Conservation (phyloP, 495 filamentous ascomycete species). For the Xylaria cubensis region DNA sequence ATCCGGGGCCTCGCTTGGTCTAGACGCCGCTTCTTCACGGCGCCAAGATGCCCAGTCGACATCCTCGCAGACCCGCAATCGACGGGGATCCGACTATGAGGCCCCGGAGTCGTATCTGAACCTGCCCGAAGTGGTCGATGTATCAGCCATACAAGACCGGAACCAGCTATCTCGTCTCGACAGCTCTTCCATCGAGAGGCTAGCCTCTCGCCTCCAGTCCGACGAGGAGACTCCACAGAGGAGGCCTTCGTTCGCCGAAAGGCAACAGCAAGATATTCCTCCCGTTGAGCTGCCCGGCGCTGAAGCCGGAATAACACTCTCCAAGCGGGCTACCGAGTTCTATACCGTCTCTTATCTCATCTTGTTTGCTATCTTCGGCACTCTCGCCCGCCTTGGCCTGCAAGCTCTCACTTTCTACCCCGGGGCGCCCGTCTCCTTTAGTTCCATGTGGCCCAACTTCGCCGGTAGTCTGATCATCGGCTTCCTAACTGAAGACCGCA, state of each 20-base stretch:
- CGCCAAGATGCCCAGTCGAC: not conserved
- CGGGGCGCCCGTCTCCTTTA: slow-evolving; percentile 73
- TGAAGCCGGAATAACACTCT: slow-evolving; percentile 38
- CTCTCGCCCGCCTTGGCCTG: slow-evolving; percentile 81
- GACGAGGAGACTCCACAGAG: slow-evolving; percentile 22
- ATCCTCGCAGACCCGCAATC: slow-evolving; percentile 2
- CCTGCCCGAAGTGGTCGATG: slow-evolving; percentile 53
- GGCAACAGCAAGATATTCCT: slow-evolving; percentile 5
- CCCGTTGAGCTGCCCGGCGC: not conserved
- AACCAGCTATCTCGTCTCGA: slow-evolving; percentile 44
- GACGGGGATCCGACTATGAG: slow-evolving; percentile 43
- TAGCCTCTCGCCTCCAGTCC: slow-evolving; percentile 25
- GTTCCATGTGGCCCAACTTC: slow-evolving; percentile 90
- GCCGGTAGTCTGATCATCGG: slow-evolving; percentile 85
- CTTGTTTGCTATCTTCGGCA: slow-evolving; percentile 87
- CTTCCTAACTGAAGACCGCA: slow-evolving; percentile 80
- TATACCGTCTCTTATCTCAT: slow-evolving; percentile 83
- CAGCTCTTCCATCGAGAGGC: slow-evolving; percentile 36
- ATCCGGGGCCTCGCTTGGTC: not conserved
- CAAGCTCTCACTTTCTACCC: slow-evolving; percentile 83
- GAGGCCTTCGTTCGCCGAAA: slow-evolving; percentile 2
- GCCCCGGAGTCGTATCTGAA: slow-evolving; percentile 57
- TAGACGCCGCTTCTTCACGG: slow-evolving; percentile 9
- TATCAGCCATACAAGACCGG: slow-evolving; percentile 54
- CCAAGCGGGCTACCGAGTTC: slow-evolving; percentile 69